Evolutionary conservation across 306 rosid genomes (phyloP), one percentile per base, ranked within the genome.

Genomic region (Cucumis melo): DNA sequence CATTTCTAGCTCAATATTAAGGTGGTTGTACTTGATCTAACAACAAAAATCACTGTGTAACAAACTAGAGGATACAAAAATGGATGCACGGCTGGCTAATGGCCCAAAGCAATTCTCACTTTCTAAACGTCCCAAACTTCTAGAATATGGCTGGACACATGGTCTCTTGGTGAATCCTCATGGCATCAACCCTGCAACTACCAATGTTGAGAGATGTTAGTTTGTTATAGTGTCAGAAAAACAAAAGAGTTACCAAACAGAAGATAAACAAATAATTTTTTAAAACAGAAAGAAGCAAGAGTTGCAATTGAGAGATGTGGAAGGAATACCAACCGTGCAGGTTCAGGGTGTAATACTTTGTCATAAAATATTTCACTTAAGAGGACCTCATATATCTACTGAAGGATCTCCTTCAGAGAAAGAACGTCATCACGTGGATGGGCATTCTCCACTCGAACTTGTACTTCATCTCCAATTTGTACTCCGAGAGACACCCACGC

Each of bases 401-500:
- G 78, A 76, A 81, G 39, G 54, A 83, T 87, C 88, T 92, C 99
- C 87, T 92, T 90, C 54, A 95, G 85, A 73, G 77, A 82, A 77
- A 95, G 80, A 51, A 87, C 51, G 58, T 91, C 98, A 82, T 90
- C 99, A 48, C 97, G 98, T 6, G 98, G 97, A 87, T 89, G 89
- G 80, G 97, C 88, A 77, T 88, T 89, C 79, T 87, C 98, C 81
- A 95, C 91, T 82, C 71, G 86, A 70, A 95, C 98, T 79, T 66
- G 39, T 79, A 92, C 83, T 86, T 89, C 97, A 74, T 95, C 97
- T 56, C 99, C 98, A 74, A 92, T 56, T 77, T 92, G 88, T 70
- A 84, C 82, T 74, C 97, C 93, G 39, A 80, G 75, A 77, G 98
- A 87, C 70, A 95, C 88, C 91, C 90, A 89, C 12, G 85, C 81